Base-by-base conservation (phyloP, 2,329 filamentous ascomycete genomes). In the Septoria linicola region DNA sequence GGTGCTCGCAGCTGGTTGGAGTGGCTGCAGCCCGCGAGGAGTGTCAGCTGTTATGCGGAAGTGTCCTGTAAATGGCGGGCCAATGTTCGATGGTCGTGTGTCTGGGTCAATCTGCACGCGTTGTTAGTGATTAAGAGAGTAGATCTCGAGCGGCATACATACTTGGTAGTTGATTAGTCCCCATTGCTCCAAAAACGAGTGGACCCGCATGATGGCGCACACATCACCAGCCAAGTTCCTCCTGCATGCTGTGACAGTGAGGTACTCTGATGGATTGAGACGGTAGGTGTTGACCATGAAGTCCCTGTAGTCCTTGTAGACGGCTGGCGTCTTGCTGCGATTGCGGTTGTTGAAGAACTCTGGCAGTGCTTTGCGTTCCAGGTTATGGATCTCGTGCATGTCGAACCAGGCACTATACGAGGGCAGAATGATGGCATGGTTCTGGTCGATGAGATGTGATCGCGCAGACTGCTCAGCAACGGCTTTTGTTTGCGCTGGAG, bases 211-310 rank as follows among this genome's bases (percentile, higher is more conserved):
- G 63, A 99, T 99, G 32, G 93, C 92, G 74, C 93, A 99, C 25
- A 99, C 93, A 72, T 99, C 93, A 59, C 93, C 93, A 17, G 93
- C 93, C 66, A 99, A 74, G 70, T 99, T 99, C 61, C 93, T 83
- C 58, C 93, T 82, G 69, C 93, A 99, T 43, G 93, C 93, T 8
- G 93, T 99, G 48, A 99, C 92, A 4, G 93, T 99, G 49, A 99
- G 79, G 67, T 99, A 99, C 71, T 99, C 93, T 47, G 90, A 81
- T 4, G 93, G 93, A 68, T 97, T 99, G 50, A 99, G 76, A 31
- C 93, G 86, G 73, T 99, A 99, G 11, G 93, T 97, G 75, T 99
- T 99, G 75, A 99, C 90, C 93, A 99, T 99, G 68, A 99, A 99
- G 68, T 99, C 93, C 62, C 93, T 86, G 72, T 99, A 99, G 68